These are phyloP conservation scores for Dalbergia oliveri DNA, from an alignment of 306 rosid species.

Conservation along the genomic window DNA sequence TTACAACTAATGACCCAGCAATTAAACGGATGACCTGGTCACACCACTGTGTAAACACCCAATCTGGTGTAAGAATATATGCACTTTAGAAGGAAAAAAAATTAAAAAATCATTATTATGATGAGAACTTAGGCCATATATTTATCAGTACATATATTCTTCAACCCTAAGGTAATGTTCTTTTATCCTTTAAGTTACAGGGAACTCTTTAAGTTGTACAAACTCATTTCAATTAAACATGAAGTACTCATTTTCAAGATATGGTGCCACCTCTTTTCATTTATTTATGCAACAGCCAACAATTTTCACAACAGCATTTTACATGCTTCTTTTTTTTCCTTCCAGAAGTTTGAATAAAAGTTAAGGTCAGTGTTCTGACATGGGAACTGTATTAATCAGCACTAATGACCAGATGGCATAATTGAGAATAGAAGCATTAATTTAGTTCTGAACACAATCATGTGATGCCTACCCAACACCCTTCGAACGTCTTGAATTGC, in stretches of 20 bases:
- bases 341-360: not conserved
- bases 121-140: not conserved
- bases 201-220: not conserved
- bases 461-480: constrained; percentile 87
- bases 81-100: not conserved
- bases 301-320: not conserved
- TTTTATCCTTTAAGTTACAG: not conserved
- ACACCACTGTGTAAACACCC: constrained; percentile 6
- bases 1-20: not conserved
- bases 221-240: constrained; percentile 26
- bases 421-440: constrained; percentile 25
- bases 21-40: constrained; percentile 16
- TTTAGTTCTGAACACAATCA: constrained; percentile 28
- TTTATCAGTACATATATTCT: not conserved
- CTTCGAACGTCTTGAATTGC: constrained; percentile 96
- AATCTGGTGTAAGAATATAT: not conserved
- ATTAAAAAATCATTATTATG: not conserved
- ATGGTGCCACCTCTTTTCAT: constrained; percentile 8
- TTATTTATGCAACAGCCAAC: constrained; percentile 4
- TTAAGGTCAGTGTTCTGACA: not conserved
- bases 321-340: not conserved
- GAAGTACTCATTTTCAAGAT: not conserved
- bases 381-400: not conserved
- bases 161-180: constrained; percentile 10
- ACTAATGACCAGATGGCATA: not conserved